Evolutionary conservation across 2,329 filamentous ascomycete genomes (phyloP), one percentile per base, ranked within the genome.

Genomic region (Diaporthe sp.): DNA sequence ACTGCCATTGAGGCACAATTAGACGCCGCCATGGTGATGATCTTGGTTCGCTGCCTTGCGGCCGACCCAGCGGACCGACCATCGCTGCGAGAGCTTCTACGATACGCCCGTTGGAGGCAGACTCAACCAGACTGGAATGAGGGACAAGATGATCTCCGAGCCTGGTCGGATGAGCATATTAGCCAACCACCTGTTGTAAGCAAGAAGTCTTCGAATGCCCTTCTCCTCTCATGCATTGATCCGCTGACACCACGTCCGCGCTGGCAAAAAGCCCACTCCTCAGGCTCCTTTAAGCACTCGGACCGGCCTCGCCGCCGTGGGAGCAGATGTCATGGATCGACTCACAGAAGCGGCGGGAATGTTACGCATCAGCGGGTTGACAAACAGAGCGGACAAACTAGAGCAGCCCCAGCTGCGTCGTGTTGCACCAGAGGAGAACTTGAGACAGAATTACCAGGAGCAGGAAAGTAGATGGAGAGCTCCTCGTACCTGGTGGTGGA

Each of bases 1-100:
- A 50, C 4, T 1, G 40, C 28, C 6, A 1, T 17, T 5, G 42
- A 66, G 28, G 28, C 60, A 22, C 40, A 25, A 0, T 19, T 66
- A 12, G 60, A 66, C 19, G 2, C 28, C 28, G 22, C 30, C 40
- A 40, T 66, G 19, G 15, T 13, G 28, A 66, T 45, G 28, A 12
- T 66, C 12, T 25, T 66, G 28, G 19, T 66, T 47, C 60, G 60
- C 19, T 66, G 60, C 28, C 42, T 66, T 50, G 60, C 60, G 19
- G 60, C 60, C 42, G 60, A 66, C 4, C 60, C 60, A 66, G 60
- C 40, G 12, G 28, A 66, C 42, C 60, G 60, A 12, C 60, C 60
- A n/a, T 66, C 60, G 13, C 42, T 66, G 60, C 40, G 42, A 66
- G 60, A 66, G 60, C 42, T 66, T 12, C 28, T 33, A 12, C 28